Conservation (phyloP, 495 filamentous ascomycete genomes). For the Penicillium ucsense region DNA sequence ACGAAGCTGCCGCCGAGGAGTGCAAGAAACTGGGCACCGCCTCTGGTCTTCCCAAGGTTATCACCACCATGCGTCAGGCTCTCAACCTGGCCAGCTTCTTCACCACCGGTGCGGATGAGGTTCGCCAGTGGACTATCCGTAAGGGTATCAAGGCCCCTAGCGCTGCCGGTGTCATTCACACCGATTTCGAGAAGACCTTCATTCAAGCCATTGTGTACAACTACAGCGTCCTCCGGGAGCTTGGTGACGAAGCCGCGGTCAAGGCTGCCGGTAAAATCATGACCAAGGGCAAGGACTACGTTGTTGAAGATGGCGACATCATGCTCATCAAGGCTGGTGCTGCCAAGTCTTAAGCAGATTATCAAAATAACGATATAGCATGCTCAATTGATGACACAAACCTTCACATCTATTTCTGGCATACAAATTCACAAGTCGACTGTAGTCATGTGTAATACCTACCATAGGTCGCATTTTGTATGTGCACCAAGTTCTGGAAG, state of each 20-base stretch:
- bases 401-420: too few relatives aligned
- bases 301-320: slow-evolving; percentile 47
- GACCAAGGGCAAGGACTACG: slow-evolving; percentile 99
- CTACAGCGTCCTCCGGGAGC: slow-evolving; percentile 66
- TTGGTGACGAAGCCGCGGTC: slow-evolving; percentile 78
- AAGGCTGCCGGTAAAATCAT: slow-evolving; percentile 92
- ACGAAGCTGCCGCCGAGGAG: slow-evolving; percentile 75
- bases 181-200: slow-evolving; percentile 99
- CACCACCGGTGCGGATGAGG: slow-evolving; percentile 93
- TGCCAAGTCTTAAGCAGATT: slow-evolving; percentile 57
- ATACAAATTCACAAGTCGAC: too few relatives aligned
- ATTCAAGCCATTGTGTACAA: slow-evolving; percentile 93
- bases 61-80: slow-evolving; percentile 88
- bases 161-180: slow-evolving; percentile 96
- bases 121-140: slow-evolving; percentile 96
- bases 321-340: slow-evolving; percentile 93
- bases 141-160: slow-evolving; percentile 95
- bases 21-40: slow-evolving; percentile 82
- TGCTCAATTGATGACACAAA: slow-evolving; percentile 12
- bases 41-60: slow-evolving; percentile 84
- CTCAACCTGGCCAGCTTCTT: slow-evolving; percentile 91
- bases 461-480: too few relatives aligned
- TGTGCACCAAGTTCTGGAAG: too few relatives aligned
- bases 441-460: too few relatives aligned
- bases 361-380: background rate